These are phyloP conservation scores for Eudorina sp. DNA, from an alignment of 139 green algal species.

Conservation along the genomic window DNA sequence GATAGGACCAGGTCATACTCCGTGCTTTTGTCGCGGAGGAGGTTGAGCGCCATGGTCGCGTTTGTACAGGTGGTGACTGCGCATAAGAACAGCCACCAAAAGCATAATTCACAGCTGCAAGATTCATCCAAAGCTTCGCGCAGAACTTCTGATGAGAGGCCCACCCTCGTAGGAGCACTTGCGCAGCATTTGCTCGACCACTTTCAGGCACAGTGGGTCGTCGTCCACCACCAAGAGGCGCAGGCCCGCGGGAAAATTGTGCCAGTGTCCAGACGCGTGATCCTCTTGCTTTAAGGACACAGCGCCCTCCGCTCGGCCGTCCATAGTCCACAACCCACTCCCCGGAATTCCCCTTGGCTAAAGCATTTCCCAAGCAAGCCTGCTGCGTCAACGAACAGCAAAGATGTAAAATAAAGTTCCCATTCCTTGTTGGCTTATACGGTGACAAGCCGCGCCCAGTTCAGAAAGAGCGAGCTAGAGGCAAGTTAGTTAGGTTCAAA, in stretches of 20 bases:
- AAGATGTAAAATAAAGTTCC: not conserved
- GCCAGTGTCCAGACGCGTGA: not conserved
- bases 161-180: slow-evolving; percentile 91
- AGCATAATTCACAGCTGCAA: not conserved
- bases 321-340: slow-evolving; percentile 11
- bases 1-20: slow-evolving; percentile 95
- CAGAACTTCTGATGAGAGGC: not conserved
- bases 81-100: slow-evolving; percentile 34
- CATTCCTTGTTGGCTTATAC: not conserved
- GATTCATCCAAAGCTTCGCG: no score
- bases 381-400: not conserved
- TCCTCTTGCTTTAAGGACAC: slow-evolving; percentile 19
- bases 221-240: slow-evolving; percentile 95
- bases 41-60: slow-evolving; percentile 72
- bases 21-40: slow-evolving; percentile 71
- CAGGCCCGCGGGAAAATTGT: slow-evolving; percentile 72
- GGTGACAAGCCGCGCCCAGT: not conserved
- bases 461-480: not conserved
- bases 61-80: slow-evolving; percentile 66
- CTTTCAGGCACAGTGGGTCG: slow-evolving; percentile 92
- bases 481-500: not conserved
- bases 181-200: slow-evolving; percentile 92
- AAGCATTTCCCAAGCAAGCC: not conserved
- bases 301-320: not conserved
- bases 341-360: not conserved